Evolutionary conservation across 306 rosid species (phyloP), one percentile per base, ranked within the genome.

Genomic region (Parietaria judaica): DNA sequence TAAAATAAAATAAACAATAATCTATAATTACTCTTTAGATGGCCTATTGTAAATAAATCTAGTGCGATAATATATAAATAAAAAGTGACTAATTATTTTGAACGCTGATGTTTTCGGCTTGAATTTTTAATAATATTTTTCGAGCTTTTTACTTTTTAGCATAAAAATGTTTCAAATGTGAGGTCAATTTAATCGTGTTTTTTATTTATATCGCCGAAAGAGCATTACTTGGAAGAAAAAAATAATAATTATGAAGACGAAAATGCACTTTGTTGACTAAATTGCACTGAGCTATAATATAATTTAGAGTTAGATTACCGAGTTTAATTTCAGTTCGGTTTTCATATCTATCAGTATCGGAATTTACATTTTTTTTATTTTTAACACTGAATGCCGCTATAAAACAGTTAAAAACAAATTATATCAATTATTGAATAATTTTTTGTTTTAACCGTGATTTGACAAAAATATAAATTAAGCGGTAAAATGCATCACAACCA

Each of bases 221-320:
- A 77, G 16, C 72, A 76, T 51, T 48, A 71, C 69, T 61, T 52
- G 68, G 44, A 51, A 45, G 34, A 47, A 15, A 39, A 61, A 35
- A 23, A 23, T 23, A 23, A 23, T 23, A 23, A 23, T 23, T 23
- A 23, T 63, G 11, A 3, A 44, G 51, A 62, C 66, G 54, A n/a
- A 6, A 35, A 62, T 15, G 44, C 41, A 68, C 80, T 51, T 67
- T 76, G 36, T 45, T n/a, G 52, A 71, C 50, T 54, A 52, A 43
- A 39, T n/a, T 14, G 43, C 54, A 13, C 13, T 14, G 43, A 14
- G 17, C 5, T 51, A 23, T 23, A 23, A 23, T 23, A 23, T 23
- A 23, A 23, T 23, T 23, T 23, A 23, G 31, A 23, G 1, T 23
- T 23, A 23, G 31, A 23, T 23, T 23, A 23, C 31, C 31, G 31